These are phyloP conservation scores for Metschnikowia noctiluminum DNA, from an alignment of 805 yeast genomes.

Conservation along the genomic window DNA sequence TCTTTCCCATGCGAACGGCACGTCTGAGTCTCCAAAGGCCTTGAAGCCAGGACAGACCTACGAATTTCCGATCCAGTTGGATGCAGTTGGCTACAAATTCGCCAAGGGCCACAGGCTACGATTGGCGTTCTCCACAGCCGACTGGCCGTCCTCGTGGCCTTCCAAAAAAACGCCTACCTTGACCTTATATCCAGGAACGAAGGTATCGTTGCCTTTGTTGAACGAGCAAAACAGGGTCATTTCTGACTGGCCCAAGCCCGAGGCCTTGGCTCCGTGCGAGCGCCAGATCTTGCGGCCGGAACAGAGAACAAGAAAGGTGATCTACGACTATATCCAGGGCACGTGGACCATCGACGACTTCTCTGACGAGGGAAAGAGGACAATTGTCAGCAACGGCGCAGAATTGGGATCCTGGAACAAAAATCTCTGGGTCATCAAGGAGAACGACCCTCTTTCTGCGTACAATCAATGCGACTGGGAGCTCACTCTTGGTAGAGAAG, in stretches of 20 bases:
- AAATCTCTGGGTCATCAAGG: conserved; percentile 3
- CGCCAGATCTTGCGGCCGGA: conserved; percentile 3
- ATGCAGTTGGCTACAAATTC: conserved; percentile 38
- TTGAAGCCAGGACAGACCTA: conserved; percentile 30
- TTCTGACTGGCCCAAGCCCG: conserved; percentile 2
- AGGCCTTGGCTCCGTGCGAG: conserved; percentile 1
- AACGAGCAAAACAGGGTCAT: background rate
- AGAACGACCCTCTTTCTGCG: conserved; percentile 4
- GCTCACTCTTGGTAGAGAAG: conserved; percentile 5
- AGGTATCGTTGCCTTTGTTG: background rate
- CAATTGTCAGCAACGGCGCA: background rate
- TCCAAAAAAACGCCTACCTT: conserved; percentile 25
- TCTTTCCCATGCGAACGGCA: conserved; percentile 35
- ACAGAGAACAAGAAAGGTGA: conserved; percentile 1
- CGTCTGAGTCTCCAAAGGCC: conserved; percentile 39
- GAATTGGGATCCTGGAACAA: conserved; percentile 8
- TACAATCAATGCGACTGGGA: conserved; percentile 6
- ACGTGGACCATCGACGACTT: conserved; percentile 6
- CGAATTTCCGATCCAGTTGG: conserved; percentile 32
- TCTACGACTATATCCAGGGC: conserved; percentile 1
- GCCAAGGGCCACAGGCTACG: conserved; percentile 37
- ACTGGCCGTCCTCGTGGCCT: conserved; percentile 51
- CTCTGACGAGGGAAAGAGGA: conserved; percentile 5
- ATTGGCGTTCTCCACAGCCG: conserved; percentile 42
- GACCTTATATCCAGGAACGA: conserved; percentile 3